phyloP scores from a whole-genome alignment of 2,329 filamentous ascomycete species.

The Epichloe gansuensis region DNA sequence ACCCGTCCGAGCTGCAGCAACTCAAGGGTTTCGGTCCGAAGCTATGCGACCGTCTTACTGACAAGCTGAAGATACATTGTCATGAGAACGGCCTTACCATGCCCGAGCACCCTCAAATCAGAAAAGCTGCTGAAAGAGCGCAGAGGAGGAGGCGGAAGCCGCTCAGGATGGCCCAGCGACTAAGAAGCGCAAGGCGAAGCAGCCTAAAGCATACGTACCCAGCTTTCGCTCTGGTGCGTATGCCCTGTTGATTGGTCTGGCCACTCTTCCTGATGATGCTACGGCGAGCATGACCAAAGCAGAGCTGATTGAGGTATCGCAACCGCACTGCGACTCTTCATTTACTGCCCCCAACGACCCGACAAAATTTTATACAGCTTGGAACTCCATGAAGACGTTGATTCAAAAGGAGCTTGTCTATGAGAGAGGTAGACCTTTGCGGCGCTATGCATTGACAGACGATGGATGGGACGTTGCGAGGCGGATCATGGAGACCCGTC shows the following conservation, averaged over 20 bases:
- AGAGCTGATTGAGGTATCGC: constrained; percentile 55
- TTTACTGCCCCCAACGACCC: constrained; percentile 57
- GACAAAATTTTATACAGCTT: constrained; percentile 64
- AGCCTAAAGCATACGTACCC: constrained; percentile 59
- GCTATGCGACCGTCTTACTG: constrained; percentile 56
- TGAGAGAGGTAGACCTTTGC: constrained; percentile 54
- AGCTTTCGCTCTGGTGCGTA: constrained; percentile 62
- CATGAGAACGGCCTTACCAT: constrained; percentile 54
- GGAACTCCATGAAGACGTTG: constrained; percentile 72
- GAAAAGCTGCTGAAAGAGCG: constrained; percentile 23
- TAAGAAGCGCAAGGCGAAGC: constrained; percentile 43
- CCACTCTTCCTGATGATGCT: constrained; percentile 43
- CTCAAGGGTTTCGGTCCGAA: constrained; percentile 65
- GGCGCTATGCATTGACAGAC: constrained; percentile 60
- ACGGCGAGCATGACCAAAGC: constrained; percentile 49
- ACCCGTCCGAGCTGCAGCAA: constrained; percentile 60
- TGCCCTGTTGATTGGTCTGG: constrained; percentile 56
- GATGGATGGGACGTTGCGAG: constrained; percentile 66
- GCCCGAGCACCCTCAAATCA: constrained; percentile 43
- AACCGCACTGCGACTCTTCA: constrained; percentile 60
- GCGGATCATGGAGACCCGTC: constrained; percentile 44
- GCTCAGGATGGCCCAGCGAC: constrained; percentile 23
- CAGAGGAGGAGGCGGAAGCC: constrained; percentile 23
- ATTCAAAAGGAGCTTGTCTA: constrained; percentile 62
- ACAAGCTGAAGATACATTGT: constrained; percentile 48